Evolutionary conservation across 192 early-diverging fungal species (phyloP), one percentile per base, ranked within the genome.

Genomic region (Oehlia diaphana): DNA sequence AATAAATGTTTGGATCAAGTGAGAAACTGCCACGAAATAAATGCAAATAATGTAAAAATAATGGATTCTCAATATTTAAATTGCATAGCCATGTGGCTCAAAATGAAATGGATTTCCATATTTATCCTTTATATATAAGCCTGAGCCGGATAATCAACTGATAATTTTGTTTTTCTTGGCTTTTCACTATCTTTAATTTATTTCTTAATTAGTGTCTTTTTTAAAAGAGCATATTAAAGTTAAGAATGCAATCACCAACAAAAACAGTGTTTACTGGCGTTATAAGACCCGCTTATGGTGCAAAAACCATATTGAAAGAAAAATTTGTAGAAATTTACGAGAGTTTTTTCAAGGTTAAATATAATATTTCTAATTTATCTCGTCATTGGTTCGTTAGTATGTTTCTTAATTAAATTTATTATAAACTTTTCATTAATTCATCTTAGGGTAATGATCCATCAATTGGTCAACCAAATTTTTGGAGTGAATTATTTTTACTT

Each of bases 261-360:
- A 67, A 7, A 16, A 31, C 65, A 13, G 65, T 9, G 65, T 67
- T 28, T 31, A 33, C 31, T 33, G 65, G 65, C 14, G 10, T 67
- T 12, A 10, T 14, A 67, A 67, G 28, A 75, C 23, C 81, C 42
- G 19, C 83, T 82, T 13, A 62, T 62, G 1, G 81, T 76, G n/a
- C 85, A 83, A 75, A 82, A 77, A 58, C 53, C 0, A 33, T 35
- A 28, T 84, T 89, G 31, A 87, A 87, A 82, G 84, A 89, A 75
- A 89, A 89, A 77, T 87, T 89, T 87, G 83, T 89, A 39, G 83
- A 86, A 73, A 82, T 86, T 42, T 87, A 81, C 47, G 84, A 87
- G 79, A 80, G 76, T 73, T 80, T 89, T 28, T 83, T 89, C 21
- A 84, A 84, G 75, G 88, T 89, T 28, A 28, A 21, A 49, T 63